Base-by-base conservation (phyloP, 2,329 filamentous ascomycete species). In the Daldinia sp. region DNA sequence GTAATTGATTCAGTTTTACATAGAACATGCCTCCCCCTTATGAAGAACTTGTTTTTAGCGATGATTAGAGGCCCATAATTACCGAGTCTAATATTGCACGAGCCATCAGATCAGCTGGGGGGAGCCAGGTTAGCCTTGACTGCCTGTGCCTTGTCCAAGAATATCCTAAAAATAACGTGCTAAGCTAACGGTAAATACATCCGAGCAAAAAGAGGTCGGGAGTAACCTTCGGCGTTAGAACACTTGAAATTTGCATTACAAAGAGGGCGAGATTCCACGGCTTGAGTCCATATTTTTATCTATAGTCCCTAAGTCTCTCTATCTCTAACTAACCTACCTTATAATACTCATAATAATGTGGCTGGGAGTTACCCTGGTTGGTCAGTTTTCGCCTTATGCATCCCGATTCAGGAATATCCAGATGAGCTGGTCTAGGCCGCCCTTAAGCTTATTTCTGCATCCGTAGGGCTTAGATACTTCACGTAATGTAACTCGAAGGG, bases 41-140 rank as follows among this genome's bases (percentile, higher is more conserved):
- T 3, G 20, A 10, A 23, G 20, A 23, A 2, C n/a, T 23, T 30
- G 13, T 7, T 18, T 26, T 46, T 23, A 46, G 20, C 26, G 20
- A 30, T 50, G n/a, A n/a, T 18, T 51, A n/a, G 6, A 33, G 46
- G 46, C 15, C 46, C 46, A 33, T 51, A 33, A 51, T 33, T 51
- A 18, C 5, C 26, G n/a, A 30, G 13, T 28, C 15, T 18, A 50
- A 10, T 15, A 33, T 51, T 18, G 46, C 46, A 33, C 46, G 46
- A 33, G 46, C 46, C 46, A 51, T 12, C 26, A 6, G 26, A 3
- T 10, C 46, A 51, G 28, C 26, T 28, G 33, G 30, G 15, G n/a
- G 26, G 3, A 51, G 26, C 46, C 15, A 26, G n/a, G 46, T 12
- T 51, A 51, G 7, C 46, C 46, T 51, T 51, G 46, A 18, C 18